Evolutionary conservation across 2,329 filamentous ascomycete genomes (phyloP).

Genomic region (Calonectria pseudoturangicola): DNA sequence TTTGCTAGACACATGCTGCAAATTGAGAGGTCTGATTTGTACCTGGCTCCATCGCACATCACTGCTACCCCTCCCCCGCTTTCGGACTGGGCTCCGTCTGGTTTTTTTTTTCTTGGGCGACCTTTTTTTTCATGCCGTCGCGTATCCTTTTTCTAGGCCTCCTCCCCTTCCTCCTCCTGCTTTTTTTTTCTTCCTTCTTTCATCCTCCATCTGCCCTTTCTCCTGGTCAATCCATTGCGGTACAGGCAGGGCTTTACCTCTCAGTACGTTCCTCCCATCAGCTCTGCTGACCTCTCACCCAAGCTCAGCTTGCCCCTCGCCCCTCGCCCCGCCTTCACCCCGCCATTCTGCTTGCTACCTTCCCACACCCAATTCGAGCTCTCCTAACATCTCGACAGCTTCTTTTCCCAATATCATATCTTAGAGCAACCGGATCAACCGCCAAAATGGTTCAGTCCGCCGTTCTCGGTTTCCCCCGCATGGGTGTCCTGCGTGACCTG

Average conservation of each 20-base stretch:
- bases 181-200: constrained; percentile 48
- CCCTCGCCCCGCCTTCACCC: constrained; percentile 53
- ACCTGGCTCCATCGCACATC: constrained; percentile 34
- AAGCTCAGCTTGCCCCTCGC: constrained; percentile 22
- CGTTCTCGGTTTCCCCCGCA: constrained; percentile 98
- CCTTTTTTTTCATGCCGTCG: constrained; percentile 45
- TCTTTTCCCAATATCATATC: constrained; percentile 41
- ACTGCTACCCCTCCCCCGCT: constrained; percentile 60
- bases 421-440: constrained; percentile 57
- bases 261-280: constrained; percentile 45
- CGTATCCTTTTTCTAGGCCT: constrained; percentile 47
- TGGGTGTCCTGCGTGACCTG: constrained; percentile 98
- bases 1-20: constrained; percentile 10
- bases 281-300: constrained; percentile 1
- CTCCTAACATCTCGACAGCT: constrained; percentile 43
- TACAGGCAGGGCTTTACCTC: constrained; percentile 54
- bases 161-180: constrained; percentile 47
- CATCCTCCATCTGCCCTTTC: constrained; percentile 48
- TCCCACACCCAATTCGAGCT: constrained; percentile 20
- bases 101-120: constrained; percentile 53
- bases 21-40: constrained; percentile 19
- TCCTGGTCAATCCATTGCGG: constrained; percentile 54
- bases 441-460: constrained; percentile 79
- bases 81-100: constrained; percentile 56
- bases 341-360: constrained; percentile 46